These are phyloP conservation scores for Hortaea werneckii DNA, from an alignment of 2,329 filamentous ascomycete species.

Conservation along the genomic window DNA sequence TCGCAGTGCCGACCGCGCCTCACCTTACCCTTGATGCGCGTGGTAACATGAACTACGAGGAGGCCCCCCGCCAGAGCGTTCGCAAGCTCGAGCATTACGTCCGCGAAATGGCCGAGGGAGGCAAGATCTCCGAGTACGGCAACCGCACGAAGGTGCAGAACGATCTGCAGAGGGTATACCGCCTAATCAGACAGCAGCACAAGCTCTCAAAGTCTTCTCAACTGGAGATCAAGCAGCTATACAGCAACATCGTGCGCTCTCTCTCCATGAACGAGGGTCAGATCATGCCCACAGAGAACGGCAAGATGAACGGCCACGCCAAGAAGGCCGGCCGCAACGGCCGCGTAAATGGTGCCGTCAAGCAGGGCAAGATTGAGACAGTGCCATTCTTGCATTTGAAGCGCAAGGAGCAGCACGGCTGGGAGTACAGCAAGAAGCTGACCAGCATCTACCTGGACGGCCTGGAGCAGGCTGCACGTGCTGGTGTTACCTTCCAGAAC, in stretches of 20 bases:
- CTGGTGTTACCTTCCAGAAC: conserved; percentile 82
- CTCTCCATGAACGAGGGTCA: conserved; percentile 97
- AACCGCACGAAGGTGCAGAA: conserved; percentile 97
- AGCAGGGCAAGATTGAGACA: conserved; percentile 85
- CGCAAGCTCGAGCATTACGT: conserved; percentile 98
- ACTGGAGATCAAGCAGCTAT: conserved; percentile 89
- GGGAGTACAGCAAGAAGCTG: conserved; percentile 99
- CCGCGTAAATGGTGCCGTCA: conserved; percentile 45
- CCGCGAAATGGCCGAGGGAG: conserved; percentile 94
- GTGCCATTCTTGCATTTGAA: conserved; percentile 97
- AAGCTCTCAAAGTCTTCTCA: conserved; percentile 94
- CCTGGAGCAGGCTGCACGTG: conserved; percentile 75
- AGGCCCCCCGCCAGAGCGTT: conserved; percentile 76
- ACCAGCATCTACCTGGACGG: conserved; percentile 88
- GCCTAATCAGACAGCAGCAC: conserved; percentile 96
- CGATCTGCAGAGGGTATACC: conserved; percentile 89
- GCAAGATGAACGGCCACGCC: conserved; percentile 48
- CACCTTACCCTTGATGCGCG: conserved; percentile 85
- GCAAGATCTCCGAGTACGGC: conserved; percentile 97
- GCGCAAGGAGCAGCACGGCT: conserved; percentile 84
- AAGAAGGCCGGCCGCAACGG: conserved; percentile 47
- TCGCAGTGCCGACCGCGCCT: conserved; percentile 81
- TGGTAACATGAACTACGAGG: conserved; percentile 86
- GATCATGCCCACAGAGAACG: conserved; percentile 81
- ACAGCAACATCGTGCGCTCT: conserved; percentile 87